Evolutionary conservation across 2,329 filamentous ascomycete genomes (phyloP), one percentile per base, ranked within the genome.

Genomic region (Rasamsonia emersonii): DNA sequence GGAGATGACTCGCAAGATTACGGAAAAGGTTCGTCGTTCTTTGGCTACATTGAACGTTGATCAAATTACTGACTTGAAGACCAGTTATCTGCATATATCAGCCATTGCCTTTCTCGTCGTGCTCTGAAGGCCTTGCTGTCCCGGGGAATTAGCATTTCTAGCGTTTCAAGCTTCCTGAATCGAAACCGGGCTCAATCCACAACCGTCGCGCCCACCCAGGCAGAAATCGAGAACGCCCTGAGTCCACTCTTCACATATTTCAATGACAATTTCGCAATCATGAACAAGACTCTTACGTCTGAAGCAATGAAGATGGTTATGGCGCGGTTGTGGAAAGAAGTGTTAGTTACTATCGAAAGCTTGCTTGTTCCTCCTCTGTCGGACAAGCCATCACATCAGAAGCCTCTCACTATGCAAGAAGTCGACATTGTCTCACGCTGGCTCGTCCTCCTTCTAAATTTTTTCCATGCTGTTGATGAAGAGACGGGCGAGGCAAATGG

Each of bases 281-380:
- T 98, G 88, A 95, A 96, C 63, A 79, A 91, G 58, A 95, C 89
- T 1, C 68, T 98, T 35, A 96, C 91, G 1, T 82, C 86, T 36
- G 80, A 86, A 36, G 93, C 91, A n/a, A 95, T 98, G 89, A 78
- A 88, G 47, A 88, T 91, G 54, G 91, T 98, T 47, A 98, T 98
- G 91, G 93, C 86, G 14, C 78, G 91, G 26, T 65, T 98, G 4
- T 98, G 91, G 91, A 98, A 98, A 61, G 91, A 98, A 58, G 88
- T 94, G 1, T 70, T 98, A 10, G 79, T 88, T 46, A 93, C 89
- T 1, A 82, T 96, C 42, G 91, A 98, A 61, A 75, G 75, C 21
- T 70, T 98, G 11, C 72, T 98, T 23, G 89, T 98, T 3, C 91
- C 91, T 11, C 91, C 91, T 5, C 67, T 98, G 7, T 95, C 88